Base-by-base conservation (phyloP, 176 grass and related monocot species). In the Otatea glauca region DNA sequence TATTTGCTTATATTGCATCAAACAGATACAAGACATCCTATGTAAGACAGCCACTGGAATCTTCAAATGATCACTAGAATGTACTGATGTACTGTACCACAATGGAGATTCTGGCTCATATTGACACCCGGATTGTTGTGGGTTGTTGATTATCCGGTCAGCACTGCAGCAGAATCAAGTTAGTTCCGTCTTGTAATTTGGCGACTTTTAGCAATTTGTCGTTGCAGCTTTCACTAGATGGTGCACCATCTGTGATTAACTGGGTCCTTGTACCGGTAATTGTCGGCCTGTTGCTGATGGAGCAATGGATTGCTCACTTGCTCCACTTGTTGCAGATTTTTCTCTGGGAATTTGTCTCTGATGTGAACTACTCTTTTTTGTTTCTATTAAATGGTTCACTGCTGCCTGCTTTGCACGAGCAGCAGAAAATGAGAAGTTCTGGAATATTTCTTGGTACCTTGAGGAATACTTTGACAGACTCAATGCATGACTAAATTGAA, bases 41-140 rank as follows among this genome's bases (percentile, higher is more conserved):
- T 73, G 77, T 59, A 95, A 89, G 71, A 79, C 90, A 13, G 93
- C 88, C 3, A 81, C 63, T 70, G 93, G 90, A 81, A 90, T 95
- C 76, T 92, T 95, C 72, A 83, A 78, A 69, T 92, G 58, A 90
- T 50, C 41, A 54, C 38, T 58, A 42, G 37, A 42, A 61, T 75
- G 61, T 60, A 68, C 17, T 60, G 17, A 3, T 24, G 63, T 81
- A 20, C 5, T 62, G 20, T 47, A 78, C 5, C 65, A 45, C 7
- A 2, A 23, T 20, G 23, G 35, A 66, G 38, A 81, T 74, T 69
- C 51, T 50, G 49, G 9, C 9, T 65, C 20, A 25, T 56, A 23
- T 13, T 58, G 4, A 35, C 0, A 21, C 27, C 55, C 27, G 2
- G 39, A 39, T 62, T 62, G 43, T 54, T 72, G 23, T 45, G 44